Evolutionary conservation across 108 stramenopile genomes (phyloP), one percentile per base, ranked within the genome.

Genomic region (Epithemia pelagica): DNA sequence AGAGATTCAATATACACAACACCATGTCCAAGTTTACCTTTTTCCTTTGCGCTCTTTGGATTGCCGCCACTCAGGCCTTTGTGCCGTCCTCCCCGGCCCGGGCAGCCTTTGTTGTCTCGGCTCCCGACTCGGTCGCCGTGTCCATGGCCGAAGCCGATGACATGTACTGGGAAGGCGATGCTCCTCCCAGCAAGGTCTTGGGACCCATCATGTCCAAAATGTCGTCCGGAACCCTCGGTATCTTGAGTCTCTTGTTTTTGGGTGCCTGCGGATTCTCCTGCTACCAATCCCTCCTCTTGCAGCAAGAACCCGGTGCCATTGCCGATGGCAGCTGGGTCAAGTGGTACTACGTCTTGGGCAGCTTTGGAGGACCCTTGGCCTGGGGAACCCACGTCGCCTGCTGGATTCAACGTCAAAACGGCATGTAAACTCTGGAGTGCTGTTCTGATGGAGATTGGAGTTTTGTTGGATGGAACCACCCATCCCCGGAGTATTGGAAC

Each of bases 181-280:
- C 90, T 79, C 94, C 94, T 59, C 94, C 94, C 24, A 92, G 90
- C 82, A 95, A 95, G 81, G 94, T 95, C 56, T 80, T 95, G 62
- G 94, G 94, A 79, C 94, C 94, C 65, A 85, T 92, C 86, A 92
- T 95, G 89, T 89, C 88, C 74, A 92, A 95, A 75, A 92, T 92
- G 90, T 90, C 94, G 22, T 90, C 90, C n/a, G 89, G 87, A 58
- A 67, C 89, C 57, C 72, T 95, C 32, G 94, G 85, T 51, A 56
- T 90, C 28, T 58, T 84, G 69, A 89, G 87, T 74, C 70, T 91
- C 59, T 67, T 80, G 62, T 86, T 74, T 66, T 66, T 90, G 51
- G 86, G 78, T 26, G 66, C 75, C 8, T 90, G 88, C 63, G 80
- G 75, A 46, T 86, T 81, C 72, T 87, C 86, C 10, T 75, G 79